Percentiles rank a stretch among this genome's conserved stretches.
Evolutionary conservation across 2,329 filamentous ascomycete genomes (phyloP).

Genomic region (Cladophialophora psammophila): DNA sequence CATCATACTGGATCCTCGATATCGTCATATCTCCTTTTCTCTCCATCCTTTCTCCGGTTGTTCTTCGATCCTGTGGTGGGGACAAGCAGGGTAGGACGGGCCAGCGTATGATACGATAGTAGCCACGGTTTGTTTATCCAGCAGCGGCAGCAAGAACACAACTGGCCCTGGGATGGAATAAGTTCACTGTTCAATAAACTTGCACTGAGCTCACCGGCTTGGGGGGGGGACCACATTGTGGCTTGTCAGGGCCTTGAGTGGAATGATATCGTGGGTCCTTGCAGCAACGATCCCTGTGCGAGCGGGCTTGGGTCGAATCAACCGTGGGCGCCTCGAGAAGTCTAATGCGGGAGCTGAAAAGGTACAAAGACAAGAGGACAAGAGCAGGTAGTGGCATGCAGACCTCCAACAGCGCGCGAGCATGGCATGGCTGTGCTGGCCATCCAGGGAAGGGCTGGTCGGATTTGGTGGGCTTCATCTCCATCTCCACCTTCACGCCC

Average conservation of each 20-base stretch:
- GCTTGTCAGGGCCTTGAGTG: conserved; percentile 17
- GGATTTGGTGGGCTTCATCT: conserved; percentile 2
- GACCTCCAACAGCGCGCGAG: neutral
- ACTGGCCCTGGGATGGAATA: neutral
- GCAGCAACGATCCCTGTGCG: conserved; percentile 3
- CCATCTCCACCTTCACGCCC: conserved; percentile 1
- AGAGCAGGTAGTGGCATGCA: neutral
- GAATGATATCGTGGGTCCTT: conserved; percentile 22
- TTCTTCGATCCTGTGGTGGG: neutral
- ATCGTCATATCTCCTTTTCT: neutral
- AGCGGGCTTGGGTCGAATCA: conserved; percentile 9
- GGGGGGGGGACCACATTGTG: conserved; percentile 7
- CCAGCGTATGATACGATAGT: neutral
- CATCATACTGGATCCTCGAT: neutral
- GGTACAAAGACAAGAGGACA: neutral
- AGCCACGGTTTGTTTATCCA: neutral
- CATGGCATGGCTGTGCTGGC: neutral
- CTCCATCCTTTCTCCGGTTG: neutral
- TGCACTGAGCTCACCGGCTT: conserved; percentile 15
- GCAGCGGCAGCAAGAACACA: neutral
- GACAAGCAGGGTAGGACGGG: too few relatives aligned
- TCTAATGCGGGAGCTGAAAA: conserved; percentile 22
- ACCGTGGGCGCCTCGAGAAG: conserved; percentile 13
- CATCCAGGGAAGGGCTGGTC: neutral
- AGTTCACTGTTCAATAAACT: neutral